Conservation (phyloP, 495 filamentous ascomycete species). For the Wilcoxina mikolae region DNA sequence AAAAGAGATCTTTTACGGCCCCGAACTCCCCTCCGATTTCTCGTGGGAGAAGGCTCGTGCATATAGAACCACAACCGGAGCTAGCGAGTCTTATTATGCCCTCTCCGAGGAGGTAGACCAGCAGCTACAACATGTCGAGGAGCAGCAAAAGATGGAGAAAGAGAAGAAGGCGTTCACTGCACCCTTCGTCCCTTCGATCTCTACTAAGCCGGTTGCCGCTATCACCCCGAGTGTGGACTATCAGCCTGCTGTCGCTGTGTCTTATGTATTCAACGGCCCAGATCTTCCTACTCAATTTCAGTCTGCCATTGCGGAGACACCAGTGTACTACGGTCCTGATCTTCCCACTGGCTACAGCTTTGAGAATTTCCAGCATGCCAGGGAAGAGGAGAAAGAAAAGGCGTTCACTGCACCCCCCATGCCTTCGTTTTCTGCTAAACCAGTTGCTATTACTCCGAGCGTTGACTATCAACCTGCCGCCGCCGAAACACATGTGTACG, state of each 20-base stretch:
- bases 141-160: neutral
- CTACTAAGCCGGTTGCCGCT: neutral
- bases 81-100: neutral
- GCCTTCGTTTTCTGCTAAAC: too few relatives aligned
- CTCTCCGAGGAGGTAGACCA: neutral
- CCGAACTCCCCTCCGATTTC: slow-evolving; percentile 2
- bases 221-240: neutral
- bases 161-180: neutral
- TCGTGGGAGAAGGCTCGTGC: neutral
- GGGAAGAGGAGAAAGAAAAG: neutral
- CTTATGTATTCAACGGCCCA: neutral
- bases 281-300: too few relatives aligned
- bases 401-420: neutral
- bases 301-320: too few relatives aligned
- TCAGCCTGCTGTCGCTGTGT: neutral
- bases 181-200: neutral
- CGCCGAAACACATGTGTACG: neutral
- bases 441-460: too few relatives aligned
- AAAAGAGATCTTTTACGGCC: slow-evolving; percentile 6
- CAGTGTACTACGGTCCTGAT: too few relatives aligned
- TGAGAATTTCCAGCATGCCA: neutral
- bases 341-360: too few relatives aligned
- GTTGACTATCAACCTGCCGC: neutral
- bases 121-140: neutral
- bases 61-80: neutral